These are phyloP conservation scores for Sugiyamaella valdiviana DNA, from an alignment of 805 yeast species.

Conservation along the genomic window DNA sequence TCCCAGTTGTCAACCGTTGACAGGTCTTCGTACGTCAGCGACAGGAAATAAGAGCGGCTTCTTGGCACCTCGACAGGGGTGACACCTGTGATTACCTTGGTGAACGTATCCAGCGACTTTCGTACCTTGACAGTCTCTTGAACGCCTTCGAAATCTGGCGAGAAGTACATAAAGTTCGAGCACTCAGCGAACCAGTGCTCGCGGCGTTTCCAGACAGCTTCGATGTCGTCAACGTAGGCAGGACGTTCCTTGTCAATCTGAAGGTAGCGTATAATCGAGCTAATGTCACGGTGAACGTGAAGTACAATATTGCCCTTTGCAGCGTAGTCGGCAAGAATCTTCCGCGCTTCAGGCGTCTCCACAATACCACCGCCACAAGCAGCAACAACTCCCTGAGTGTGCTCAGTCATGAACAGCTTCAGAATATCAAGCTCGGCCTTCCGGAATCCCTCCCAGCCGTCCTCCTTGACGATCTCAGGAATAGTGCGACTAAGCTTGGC, in stretches of 20 bases:
- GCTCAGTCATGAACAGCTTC: conserved; percentile 39
- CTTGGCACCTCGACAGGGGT: conserved; percentile 36
- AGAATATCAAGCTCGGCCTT: conserved; percentile 54
- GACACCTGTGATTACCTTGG: conserved; percentile 57
- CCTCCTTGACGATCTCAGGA: conserved; percentile 46
- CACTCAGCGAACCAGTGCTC: conserved; percentile 73
- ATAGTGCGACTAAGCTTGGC: conserved; percentile 37
- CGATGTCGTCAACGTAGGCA: conserved; percentile 72
- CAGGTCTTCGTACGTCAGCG: conserved; percentile 64
- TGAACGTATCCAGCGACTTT: conserved; percentile 51
- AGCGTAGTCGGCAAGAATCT: conserved; percentile 48
- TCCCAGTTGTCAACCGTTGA: conserved; percentile 43
- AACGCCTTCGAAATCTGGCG: conserved; percentile 59
- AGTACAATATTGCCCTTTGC: conserved; percentile 70
- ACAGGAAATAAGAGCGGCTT: conserved; percentile 55
- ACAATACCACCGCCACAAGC: conserved; percentile 98
- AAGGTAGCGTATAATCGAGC: conserved; percentile 69
- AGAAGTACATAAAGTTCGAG: conserved; percentile 69
- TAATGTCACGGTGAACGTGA: conserved; percentile 83
- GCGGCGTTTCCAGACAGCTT: conserved; percentile 78
- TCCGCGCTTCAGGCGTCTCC: conserved; percentile 65
- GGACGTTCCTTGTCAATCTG: conserved; percentile 81
- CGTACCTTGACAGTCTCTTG: conserved; percentile 52
- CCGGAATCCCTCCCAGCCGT: conserved; percentile 89
- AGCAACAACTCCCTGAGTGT: conserved; percentile 54